Base-by-base conservation (phyloP, 306 rosid genomes). In the Leucaena leucocephala region DNA sequence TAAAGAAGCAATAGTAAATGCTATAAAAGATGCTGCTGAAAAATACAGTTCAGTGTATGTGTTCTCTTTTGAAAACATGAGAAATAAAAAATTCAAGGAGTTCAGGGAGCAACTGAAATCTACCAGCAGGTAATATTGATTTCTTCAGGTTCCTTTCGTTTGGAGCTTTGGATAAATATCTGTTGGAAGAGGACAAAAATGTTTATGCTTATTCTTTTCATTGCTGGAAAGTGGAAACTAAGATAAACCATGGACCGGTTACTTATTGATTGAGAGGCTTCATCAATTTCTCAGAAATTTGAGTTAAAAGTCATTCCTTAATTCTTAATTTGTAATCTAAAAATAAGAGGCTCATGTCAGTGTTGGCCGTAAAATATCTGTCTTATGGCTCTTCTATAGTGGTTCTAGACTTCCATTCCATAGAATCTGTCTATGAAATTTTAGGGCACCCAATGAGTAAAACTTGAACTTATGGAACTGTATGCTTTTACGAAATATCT, bases 11-110 rank as follows among this genome's bases (percentile, higher is more conserved):
- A 81, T 96, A 21, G 88, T 96, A 45, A 85, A 78, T 64, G 52
- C 87, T 0, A 91, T 96, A 27, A 88, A 87, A 68, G 88, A 91
- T 13, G 94, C 99, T 4, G 91, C 82, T 12, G 99, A 96, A 40
- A 87, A 85, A 36, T 93, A 90, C 85, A 86, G 39, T 66, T 89
- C 92, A 0, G 77, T 88, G 3, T 95, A 84, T 75, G 98, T 90
- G 17, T 95, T 95, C 67, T 87, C 92, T 2, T 93, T 91, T 54
- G 96, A 93, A 87, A 95, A 95, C 80, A 95, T 95, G 99, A 84
- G 99, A 78, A 95, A 95, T 74, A 93, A 85, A 76, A 96, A 91
- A 65, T 86, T 96, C 84, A 96, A 93, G 88, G 93, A 96, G 87
- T 89, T 96, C 52, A 86, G 99, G 72, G 99, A 96, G 17, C 84